Evolutionary conservation across 305 asterid genomes (phyloP), one percentile per base, ranked within the genome.

Genomic region (Caryopteris hybrid): DNA sequence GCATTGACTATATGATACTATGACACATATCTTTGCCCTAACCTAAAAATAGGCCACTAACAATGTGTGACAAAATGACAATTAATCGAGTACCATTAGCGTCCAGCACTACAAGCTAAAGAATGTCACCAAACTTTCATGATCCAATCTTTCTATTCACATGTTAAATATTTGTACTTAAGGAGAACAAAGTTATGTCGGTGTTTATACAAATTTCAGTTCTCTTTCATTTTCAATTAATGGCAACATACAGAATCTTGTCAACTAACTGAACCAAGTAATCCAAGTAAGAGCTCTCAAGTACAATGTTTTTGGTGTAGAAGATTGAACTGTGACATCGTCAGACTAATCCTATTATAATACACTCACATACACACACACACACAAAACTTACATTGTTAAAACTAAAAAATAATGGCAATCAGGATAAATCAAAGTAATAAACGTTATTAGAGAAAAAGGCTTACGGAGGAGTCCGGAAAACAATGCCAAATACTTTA

Each of bases 381-480:
- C 8, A 57, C 50, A 16, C 2, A 29, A 12, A 42, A 36, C 3
- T 23, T 14, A 39, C 11, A 64, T 1, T n/a, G 54, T 45, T 9
- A 13, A 12, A 48, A 13, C 39, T 9, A 21, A 51, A 17, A 39
- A 38, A 3, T 11, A 23, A 46, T 21, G 22, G 8, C 33, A 34
- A 39, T 10, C 5, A 17, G 25, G 22, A 59, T 38, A 41, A 66
- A 54, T n/a, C 12, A 3, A 43, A 53, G 41, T 14, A 33, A 64
- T 16, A 64, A 53, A 20, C 62, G 6, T 56, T 8, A 27, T 21
- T n/a, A 36, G 52, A 36, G 52, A 8, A 36, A 27, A 57, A 55
- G 41, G 73, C 99, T 84, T 82, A 94, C 98, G 97, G 96, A 71
- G 99, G 98, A 16, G 96, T 91, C 64, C 96, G 83, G 74, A 95